Evolutionary conservation across 1,139 yeast genomes (phyloP).

Genomic region (Kurtzmaniella quercitrusa): DNA sequence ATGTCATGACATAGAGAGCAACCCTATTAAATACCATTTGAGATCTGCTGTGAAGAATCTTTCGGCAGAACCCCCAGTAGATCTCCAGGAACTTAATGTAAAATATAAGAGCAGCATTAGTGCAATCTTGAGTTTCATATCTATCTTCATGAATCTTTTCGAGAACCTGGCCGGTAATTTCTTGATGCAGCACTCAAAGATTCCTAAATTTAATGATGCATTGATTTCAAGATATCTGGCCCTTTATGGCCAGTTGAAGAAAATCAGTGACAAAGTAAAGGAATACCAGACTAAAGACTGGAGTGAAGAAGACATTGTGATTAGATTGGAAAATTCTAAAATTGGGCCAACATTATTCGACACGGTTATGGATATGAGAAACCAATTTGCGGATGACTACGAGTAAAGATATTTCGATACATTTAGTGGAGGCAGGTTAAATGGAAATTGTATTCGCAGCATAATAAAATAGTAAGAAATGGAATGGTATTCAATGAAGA

Average conservation of each 20-base stretch:
- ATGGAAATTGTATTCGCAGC: too few relatives aligned
- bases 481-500: too few relatives aligned
- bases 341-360: constrained; percentile 17
- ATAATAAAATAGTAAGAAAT: too few relatives aligned
- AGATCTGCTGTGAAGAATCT: constrained; percentile 39
- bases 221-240: constrained; percentile 20
- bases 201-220: constrained; percentile 33
- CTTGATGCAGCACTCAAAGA: constrained; percentile 38
- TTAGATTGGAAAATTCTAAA: constrained; percentile 23
- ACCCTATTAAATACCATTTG: constrained; percentile 50
- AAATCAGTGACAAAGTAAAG: constrained; percentile 22
- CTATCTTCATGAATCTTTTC: constrained; percentile 27
- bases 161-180: constrained; percentile 35
- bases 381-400: constrained; percentile 24
- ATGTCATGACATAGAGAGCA: constrained; percentile 44
- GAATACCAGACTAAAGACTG: constrained; percentile 36
- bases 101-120: constrained; percentile 18
- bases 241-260: constrained; percentile 21
- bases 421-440: too few relatives aligned
- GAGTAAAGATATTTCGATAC: constrained; percentile 13
- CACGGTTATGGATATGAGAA: constrained; percentile 26
- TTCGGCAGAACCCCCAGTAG: constrained; percentile 29
- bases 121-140: constrained; percentile 27
- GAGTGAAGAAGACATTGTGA: constrained; percentile 38
- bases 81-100: constrained; percentile 33